phyloP scores from a whole-genome alignment of 805 yeast genomes.

The Cyberlindnera mississippiensis region DNA sequence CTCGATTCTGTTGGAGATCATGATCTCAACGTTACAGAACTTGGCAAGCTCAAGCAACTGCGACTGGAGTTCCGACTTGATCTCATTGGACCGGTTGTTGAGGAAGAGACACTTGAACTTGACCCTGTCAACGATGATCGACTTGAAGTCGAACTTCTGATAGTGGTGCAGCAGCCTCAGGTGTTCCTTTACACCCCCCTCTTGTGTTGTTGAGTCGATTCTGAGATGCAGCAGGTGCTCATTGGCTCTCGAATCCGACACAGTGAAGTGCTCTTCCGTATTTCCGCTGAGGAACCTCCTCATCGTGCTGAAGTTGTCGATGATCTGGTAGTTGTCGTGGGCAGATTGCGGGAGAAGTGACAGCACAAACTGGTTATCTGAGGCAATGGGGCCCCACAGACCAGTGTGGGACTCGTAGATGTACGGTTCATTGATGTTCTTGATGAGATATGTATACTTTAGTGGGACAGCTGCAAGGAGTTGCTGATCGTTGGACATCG shows the following conservation, averaged over 20 bases:
- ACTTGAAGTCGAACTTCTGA: constrained; percentile 29
- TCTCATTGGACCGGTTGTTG: not conserved
- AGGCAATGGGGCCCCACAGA: constrained; percentile 17
- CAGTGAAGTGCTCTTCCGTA: not conserved
- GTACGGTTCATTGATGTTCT: constrained; percentile 5
- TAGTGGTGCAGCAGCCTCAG: constrained; percentile 31
- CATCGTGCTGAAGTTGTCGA: constrained; percentile 20
- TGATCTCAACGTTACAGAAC: constrained; percentile 43
- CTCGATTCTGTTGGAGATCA: constrained; percentile 35
- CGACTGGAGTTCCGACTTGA: constrained; percentile 13
- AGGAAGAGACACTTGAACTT: constrained; percentile 14
- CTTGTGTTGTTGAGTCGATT: constrained; percentile 21
- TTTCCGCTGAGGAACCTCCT: not conserved
- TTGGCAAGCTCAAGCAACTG: constrained; percentile 39
- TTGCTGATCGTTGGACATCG: not conserved
- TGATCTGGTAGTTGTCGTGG: constrained; percentile 11
- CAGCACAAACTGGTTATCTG: constrained; percentile 11
- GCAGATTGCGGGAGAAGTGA: constrained; percentile 4
- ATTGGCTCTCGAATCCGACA: constrained; percentile 13
- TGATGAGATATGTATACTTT: constrained; percentile 21
- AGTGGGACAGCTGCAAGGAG: constrained; percentile 18
- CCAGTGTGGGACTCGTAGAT: constrained; percentile 23
- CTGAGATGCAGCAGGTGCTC: constrained; percentile 12
- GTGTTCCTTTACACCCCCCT: constrained; percentile 33
- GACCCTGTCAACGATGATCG: constrained; percentile 13